Evolutionary conservation across 1,284 basidiomycete genomes (phyloP).

Genomic region (Cryptococcus jaspeensis): DNA sequence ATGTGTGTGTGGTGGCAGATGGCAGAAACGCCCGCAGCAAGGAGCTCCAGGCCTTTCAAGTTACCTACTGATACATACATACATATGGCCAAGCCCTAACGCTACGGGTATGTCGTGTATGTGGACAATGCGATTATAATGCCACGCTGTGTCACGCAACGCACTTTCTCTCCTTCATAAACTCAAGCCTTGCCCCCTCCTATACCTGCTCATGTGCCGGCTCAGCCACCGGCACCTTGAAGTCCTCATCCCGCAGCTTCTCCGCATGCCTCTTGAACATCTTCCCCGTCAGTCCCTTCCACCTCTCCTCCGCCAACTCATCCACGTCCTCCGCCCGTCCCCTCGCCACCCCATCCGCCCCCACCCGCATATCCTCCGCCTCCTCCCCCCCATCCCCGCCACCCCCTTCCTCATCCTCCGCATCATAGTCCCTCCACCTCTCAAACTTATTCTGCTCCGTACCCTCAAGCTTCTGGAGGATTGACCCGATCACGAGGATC

Average conservation of each 20-base stretch:
- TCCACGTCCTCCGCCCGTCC: constrained; percentile 12
- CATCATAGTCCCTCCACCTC: constrained; percentile 23
- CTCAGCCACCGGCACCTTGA: neutral
- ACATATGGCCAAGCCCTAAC: too few relatives aligned
- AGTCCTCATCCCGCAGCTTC: constrained; percentile 12
- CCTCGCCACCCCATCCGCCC: neutral
- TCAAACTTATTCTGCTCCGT: constrained; percentile 46
- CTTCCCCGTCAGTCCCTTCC: constrained; percentile 20
- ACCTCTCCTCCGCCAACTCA: constrained; percentile 18
- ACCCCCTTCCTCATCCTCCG: constrained; percentile 11
- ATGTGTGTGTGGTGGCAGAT: too few relatives aligned
- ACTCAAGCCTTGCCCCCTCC: too few relatives aligned
- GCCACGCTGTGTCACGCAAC: too few relatives aligned
- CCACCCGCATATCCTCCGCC: constrained; percentile 1
- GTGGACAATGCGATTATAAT: too few relatives aligned
- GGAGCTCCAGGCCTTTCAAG: too few relatives aligned
- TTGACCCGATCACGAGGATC: constrained; percentile 46
- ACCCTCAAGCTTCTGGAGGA: constrained; percentile 47
- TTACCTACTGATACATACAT: too few relatives aligned
- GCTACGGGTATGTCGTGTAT: too few relatives aligned
- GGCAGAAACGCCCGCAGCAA: too few relatives aligned
- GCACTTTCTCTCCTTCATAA: too few relatives aligned
- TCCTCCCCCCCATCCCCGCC: constrained; percentile 8
- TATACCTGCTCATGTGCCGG: too few relatives aligned
- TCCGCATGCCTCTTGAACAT: constrained; percentile 16